Evolutionary conservation across 768 basidiomycete species (phyloP).

Genomic region (Leccinum imitatum): DNA sequence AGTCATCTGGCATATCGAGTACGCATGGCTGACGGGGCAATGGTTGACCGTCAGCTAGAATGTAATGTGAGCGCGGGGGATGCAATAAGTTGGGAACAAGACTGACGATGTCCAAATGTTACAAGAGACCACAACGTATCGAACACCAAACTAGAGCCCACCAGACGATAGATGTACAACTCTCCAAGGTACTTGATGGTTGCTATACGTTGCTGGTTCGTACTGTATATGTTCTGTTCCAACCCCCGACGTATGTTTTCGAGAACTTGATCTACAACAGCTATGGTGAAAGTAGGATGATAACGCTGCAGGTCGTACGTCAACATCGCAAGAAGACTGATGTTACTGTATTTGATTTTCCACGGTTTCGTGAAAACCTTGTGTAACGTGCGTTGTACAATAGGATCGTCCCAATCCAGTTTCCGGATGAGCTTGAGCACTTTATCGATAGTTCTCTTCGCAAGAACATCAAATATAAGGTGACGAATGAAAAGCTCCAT

Average conservation of each 20-base stretch:
- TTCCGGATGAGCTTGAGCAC: constrained; percentile 91
- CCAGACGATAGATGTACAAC: constrained; percentile 91
- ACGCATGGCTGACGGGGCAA: constrained; percentile 70
- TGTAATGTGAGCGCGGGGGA: constrained; percentile 13
- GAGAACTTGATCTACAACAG: constrained; percentile 90
- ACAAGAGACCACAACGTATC: constrained; percentile 93
- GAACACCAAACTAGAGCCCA: constrained; percentile 88
- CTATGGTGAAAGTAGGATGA: constrained; percentile 83
- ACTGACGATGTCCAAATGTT: constrained; percentile 94
- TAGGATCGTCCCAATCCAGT: constrained; percentile 88
- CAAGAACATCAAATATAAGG: constrained; percentile 89
- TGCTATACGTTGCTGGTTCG: constrained; percentile 90
- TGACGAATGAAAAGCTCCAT: constrained; percentile 96
- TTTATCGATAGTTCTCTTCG: constrained; percentile 94
- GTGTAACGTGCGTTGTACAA: constrained; percentile 62
- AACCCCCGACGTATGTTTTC: constrained; percentile 90
- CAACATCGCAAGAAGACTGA: constrained; percentile 88
- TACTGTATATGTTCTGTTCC: constrained; percentile 93
- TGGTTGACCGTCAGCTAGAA: constrained; percentile 83
- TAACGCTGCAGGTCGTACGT: constrained; percentile 94
- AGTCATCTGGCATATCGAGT: constrained; percentile 93
- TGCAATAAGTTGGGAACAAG: not conserved
- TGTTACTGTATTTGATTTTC: constrained; percentile 93
- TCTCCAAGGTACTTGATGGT: constrained; percentile 95
- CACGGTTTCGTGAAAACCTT: constrained; percentile 97